Base-by-base conservation (phyloP, 176 grass and related monocot species). In the Oryza brachyantha region DNA sequence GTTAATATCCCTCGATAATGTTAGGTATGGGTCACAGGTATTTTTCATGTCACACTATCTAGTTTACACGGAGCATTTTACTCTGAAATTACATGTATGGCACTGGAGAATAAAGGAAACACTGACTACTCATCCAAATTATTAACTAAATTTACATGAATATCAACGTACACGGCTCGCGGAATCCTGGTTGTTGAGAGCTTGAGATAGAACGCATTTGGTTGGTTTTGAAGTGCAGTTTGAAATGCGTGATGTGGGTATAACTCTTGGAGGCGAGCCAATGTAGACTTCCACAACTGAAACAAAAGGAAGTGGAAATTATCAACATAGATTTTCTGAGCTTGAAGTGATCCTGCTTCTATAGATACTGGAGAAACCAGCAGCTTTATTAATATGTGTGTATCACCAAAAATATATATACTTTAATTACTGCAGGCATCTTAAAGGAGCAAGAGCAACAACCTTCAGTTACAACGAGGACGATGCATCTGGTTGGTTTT, bases 401-500 rank as follows among this genome's bases (percentile, higher is more conserved):
- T 52, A 37, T 37, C 7, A 22, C 50, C 26, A 13, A 67, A 8
- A 26, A 4, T 36, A 10, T 1, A 12, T 52, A 36, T 3, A 10
- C 0, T 16, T 21, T 26, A 37, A 66, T 17, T 3, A 59, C 42
- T 24, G 16, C 38, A 61, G 0, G 21, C 69, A 19, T 8, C 16
- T 54, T 32, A 2, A 1, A 2, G 31, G 31, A 2, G 41, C 10
- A 10, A 10, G 9, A 24, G 21, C 19, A 21, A 26, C 22, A 37
- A 13, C 29, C 40, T 26, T 77, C 26, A 25, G 7, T 50, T 50
- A 29, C 28, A 2, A 63, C 26, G 73, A 27, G 0, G 70, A 26
- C 22, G 82, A 78, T 0, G 87, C 84, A 66, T 96, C 93, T 35
- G 84, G 93, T 70, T 96, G 90, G 22, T 68, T 92, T 70, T 96